Conservation (phyloP, 164 flowering plant species). For the grape (Vitis vinifera) region DNA sequence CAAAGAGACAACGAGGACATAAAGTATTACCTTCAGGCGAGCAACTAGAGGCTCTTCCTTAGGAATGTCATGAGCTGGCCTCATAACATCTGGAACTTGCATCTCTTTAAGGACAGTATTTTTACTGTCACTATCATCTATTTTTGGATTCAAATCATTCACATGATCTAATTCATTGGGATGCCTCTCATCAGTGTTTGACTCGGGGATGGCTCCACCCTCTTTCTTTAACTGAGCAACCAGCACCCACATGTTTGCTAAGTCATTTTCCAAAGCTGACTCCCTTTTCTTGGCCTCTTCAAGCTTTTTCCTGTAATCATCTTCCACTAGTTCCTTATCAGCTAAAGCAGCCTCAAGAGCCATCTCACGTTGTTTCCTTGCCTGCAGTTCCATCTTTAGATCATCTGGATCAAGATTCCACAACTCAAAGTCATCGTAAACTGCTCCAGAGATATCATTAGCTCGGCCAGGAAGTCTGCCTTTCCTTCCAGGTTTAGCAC, state of each 20-base stretch:
- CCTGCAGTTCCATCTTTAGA: conserved; percentile 77
- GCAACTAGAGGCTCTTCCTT: conserved; percentile 75
- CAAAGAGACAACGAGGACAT: neutral
- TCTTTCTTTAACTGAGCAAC: conserved; percentile 95
- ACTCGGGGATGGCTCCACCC: conserved; percentile 42
- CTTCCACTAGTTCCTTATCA: conserved; percentile 75
- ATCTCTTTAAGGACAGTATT: conserved; percentile 36
- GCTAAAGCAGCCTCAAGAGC: conserved; percentile 88
- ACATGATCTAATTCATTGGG: conserved; percentile 22
- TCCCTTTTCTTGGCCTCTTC: conserved; percentile 87
- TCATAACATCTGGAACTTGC: conserved; percentile 38
- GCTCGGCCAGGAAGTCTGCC: conserved; percentile 49
- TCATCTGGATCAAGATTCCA: conserved; percentile 84
- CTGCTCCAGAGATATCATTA: conserved; percentile 44
- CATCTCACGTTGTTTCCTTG: conserved; percentile 81
- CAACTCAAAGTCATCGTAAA: conserved; percentile 60
- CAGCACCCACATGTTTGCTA: conserved; percentile 98
- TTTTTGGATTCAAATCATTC: conserved; percentile 27
- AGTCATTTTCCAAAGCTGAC: conserved; percentile 87
- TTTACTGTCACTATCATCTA: conserved; percentile 26
- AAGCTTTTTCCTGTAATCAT: conserved; percentile 63
- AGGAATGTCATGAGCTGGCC: conserved; percentile 35
- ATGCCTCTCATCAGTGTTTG: conserved; percentile 34
- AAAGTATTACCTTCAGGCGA: conserved; percentile 68
- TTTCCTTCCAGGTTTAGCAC: conserved; percentile 52